Conservation (phyloP, 2,329 filamentous ascomycete species). For the Pseudocercospora fuligena region DNA sequence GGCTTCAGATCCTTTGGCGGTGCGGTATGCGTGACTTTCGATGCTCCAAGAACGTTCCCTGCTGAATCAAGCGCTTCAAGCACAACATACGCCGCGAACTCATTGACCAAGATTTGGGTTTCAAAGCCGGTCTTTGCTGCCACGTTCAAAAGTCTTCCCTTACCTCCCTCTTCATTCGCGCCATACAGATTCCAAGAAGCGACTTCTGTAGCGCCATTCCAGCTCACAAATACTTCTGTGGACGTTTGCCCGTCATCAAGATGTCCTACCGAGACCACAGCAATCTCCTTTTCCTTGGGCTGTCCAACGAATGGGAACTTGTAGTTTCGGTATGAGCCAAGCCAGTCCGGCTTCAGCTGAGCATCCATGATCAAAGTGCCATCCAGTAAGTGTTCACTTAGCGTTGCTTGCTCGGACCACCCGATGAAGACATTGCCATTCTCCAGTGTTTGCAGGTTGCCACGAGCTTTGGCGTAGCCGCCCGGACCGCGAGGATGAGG, state of each 20-base stretch:
- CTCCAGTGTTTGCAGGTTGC: slow-evolving; percentile 48
- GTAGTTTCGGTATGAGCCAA: slow-evolving; percentile 55
- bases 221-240: slow-evolving; percentile 54
- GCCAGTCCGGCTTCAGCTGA: slow-evolving; percentile 43
- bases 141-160: background rate
- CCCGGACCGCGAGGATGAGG: slow-evolving; percentile 37
- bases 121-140: background rate
- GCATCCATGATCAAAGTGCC: slow-evolving; percentile 56
- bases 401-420: slow-evolving; percentile 45
- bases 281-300: slow-evolving; percentile 1
- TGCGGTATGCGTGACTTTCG: background rate
- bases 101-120: background rate
- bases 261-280: slow-evolving; percentile 1
- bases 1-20: background rate
- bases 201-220: slow-evolving; percentile 50
- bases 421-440: slow-evolving; percentile 59
- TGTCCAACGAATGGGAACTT: slow-evolving; percentile 53
- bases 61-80: background rate
- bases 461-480: slow-evolving; percentile 47
- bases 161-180: background rate
- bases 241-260: background rate
- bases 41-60: background rate
- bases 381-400: slow-evolving; percentile 46
- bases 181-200: slow-evolving; percentile 45
- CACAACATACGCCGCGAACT: background rate